Conservation (phyloP, 2,329 filamentous ascomycete species). For the Eurotiales sp. region DNA sequence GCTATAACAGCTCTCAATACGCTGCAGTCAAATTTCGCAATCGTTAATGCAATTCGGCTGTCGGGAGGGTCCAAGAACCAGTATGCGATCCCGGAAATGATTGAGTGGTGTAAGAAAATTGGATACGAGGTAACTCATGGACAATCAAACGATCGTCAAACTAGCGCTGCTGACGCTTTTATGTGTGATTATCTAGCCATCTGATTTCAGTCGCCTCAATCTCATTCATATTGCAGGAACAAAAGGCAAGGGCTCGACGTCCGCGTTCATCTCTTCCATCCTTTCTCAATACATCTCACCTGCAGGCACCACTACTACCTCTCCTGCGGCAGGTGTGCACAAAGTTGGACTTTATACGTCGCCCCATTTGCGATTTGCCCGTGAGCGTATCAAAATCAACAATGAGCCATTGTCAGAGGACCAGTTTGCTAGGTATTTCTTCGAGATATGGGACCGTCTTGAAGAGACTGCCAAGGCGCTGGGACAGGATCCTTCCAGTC, state of each 20-base stretch:
- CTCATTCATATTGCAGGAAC: constrained; percentile 85
- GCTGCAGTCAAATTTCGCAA: constrained; percentile 73
- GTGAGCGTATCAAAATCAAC: constrained; percentile 80
- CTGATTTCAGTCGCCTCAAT: constrained; percentile 58
- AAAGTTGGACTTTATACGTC: constrained; percentile 79
- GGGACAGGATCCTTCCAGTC: constrained; percentile 49
- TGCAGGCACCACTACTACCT: too few species aligned
- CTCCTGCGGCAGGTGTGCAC: constrained; percentile 34
- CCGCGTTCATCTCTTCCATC: constrained; percentile 76
- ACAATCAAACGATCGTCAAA: not conserved
- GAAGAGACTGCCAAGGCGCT: constrained; percentile 52
- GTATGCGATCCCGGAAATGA: constrained; percentile 75
- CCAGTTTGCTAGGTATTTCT: constrained; percentile 73
- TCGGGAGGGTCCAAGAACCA: constrained; percentile 71
- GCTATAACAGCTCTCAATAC: constrained; percentile 72
- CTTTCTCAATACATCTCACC: constrained; percentile 58
- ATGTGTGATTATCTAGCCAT: constrained; percentile 44
- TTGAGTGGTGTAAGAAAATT: constrained; percentile 69
- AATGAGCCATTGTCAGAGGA: constrained; percentile 65
- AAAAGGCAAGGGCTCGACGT: constrained; percentile 90
- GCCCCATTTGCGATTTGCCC: constrained; percentile 76
- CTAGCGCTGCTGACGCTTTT: not conserved
- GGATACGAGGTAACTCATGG: constrained; percentile 64
- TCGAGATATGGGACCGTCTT: constrained; percentile 73
- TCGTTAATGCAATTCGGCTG: constrained; percentile 73